Evolutionary conservation across 345 rosid genomes (phyloP), one percentile per base, ranked within the genome.

Genomic region (Populus pruinosa): DNA sequence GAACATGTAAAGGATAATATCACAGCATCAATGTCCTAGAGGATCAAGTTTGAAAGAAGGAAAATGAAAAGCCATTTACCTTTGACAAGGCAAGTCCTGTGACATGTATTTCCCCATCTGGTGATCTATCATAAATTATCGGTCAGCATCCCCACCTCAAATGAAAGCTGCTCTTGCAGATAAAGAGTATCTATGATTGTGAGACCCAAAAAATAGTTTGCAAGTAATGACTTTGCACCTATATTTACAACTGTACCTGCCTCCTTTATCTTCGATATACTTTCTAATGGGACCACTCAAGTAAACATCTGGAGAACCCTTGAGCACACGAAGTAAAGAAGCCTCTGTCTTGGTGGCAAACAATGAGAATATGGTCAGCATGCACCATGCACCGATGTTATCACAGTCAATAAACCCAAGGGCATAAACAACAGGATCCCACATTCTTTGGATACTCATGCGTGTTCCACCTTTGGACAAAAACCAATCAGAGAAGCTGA

Each of bases 361-460:
- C 85, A 96, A 83, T 6, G 99, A 91, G 87, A 96, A 96, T 87
- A 96, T 96, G 13, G 99, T 96, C 67, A 96, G 97, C 99, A 96
- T 96, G 82, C 99, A 96, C 49, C 99, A 90, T n/a, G 99, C 99
- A 78, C 99, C 93, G 87, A 96, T 96, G 86, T 92, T 96, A 85
- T 96, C 98, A 65, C 99, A 96, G 82, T 96, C 99, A 67, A 96
- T 96, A 83, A 96, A 96, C 67, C 99, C 99, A 20, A 96, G 96
- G 73, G 99, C 99, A 77, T 95, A 96, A 62, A 98, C 99, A 86
- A 96, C 99, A 69, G 99, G 99, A 87, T 96, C 98, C 99, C 99
- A 95, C 99, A 95, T 90, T 87, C 99, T 90, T 79, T 91, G 94
- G 77, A 95, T 92, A 77, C 99, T 95, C 44, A 59, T 79, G 25